Base-by-base conservation (phyloP, 2,329 filamentous ascomycete species). In the Fusarium lateritium region DNA sequence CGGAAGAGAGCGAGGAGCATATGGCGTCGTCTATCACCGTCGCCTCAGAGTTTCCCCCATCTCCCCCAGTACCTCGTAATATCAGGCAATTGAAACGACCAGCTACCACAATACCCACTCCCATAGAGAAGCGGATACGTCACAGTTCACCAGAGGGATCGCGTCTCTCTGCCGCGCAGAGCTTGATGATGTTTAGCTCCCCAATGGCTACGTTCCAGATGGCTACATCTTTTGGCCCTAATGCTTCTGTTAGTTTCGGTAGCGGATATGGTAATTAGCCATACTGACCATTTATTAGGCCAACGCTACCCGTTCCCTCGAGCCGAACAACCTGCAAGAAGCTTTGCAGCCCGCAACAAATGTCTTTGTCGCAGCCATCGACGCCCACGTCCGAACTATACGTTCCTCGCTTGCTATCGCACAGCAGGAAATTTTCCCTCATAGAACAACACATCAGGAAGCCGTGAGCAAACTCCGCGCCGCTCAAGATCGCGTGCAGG, bases 191-290 rank as follows among this genome's bases (percentile, higher is more conserved):
- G 58, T 75, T 75, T 39, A 75, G 73, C 47, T 75, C 73, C 19
- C 73, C 73, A 4, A 75, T 75, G 73, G 69, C 71, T 22, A 65
- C 71, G n/a, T 75, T 73, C 52, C 73, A 75, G n/a, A 74, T 75
- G 73, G 67, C 67, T 9, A 64, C 73, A 7, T 65, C 69, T n/a
- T 67, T 65, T 36, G 60, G 62, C 5, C 42, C 66, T 8, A 65
- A 54, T 56, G 58, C 56, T 44, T 57, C 65, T 21, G 73, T 74
- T 5, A 55, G 73, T 73, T 22, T 26, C 24, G 3, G 14, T 11
- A 34, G 26, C 10, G 4, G 38, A 17, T 7, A 7, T 3, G 24
- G 55, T 17, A 13, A 19, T 19, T 8, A 19, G 5, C 38, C 42
- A 36, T 67, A 19, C 55, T 56, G 21, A 57, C 34, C 50, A n/a